A percentile compares a stretch with the other conserved stretches of the same genome.
These are phyloP conservation scores for Thielaviopsis punctulata DNA, from an alignment of 2,329 filamentous ascomycete genomes.

Conservation along the genomic window DNA sequence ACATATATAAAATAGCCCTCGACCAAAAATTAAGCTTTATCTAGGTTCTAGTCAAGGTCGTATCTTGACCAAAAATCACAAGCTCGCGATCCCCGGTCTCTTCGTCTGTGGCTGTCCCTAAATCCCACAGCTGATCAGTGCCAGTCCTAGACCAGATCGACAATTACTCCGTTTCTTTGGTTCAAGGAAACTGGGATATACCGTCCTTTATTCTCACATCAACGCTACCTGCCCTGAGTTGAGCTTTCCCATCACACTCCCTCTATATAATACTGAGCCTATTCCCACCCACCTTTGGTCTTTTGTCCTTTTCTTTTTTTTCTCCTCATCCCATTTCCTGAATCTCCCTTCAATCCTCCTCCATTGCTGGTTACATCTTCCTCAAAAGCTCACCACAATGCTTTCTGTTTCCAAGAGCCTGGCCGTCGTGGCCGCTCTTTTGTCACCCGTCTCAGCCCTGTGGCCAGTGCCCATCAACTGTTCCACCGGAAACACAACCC, in stretches of 20 bases:
- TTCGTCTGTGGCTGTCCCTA: not conserved
- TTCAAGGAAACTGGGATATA: not conserved
- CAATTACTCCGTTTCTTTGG: not conserved
- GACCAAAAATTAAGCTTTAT: no score
- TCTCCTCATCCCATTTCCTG: not conserved
- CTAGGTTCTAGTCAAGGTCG: no score
- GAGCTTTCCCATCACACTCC: not conserved
- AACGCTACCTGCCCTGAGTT: no score
- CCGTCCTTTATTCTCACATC: not conserved
- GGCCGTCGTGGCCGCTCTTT: conserved; percentile 16
- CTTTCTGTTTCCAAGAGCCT: conserved; percentile 1
- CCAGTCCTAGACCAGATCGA: not conserved
- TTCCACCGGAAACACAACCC: conserved; percentile 31
- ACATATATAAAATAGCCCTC: no score
- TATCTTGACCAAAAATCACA: no score
- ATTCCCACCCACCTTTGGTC: not conserved
- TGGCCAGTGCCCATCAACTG: conserved; percentile 39
- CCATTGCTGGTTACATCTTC: no score
- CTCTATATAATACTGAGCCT: not conserved
- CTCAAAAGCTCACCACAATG: no score
- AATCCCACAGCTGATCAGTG: not conserved
- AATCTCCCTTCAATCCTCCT: not conserved
- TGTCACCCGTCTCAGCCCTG: conserved; percentile 25
- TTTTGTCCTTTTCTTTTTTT: not conserved
- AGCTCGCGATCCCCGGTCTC: no score